These are phyloP conservation scores for Solioccasus polychromus DNA, from an alignment of 768 basidiomycete species.

Conservation along the genomic window DNA sequence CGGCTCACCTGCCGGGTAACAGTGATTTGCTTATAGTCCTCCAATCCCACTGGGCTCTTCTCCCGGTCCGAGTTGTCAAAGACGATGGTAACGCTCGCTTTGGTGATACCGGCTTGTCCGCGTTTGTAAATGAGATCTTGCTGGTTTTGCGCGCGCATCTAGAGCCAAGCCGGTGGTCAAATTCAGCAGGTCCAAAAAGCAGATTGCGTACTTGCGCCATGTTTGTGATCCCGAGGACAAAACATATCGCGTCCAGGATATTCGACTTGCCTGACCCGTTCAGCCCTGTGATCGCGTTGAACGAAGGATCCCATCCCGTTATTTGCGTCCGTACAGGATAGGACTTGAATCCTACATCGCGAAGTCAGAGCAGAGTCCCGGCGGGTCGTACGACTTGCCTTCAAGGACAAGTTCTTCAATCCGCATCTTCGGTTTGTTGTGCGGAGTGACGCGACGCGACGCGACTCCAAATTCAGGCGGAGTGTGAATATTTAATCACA, in stretches of 20 bases:
- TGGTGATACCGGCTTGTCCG: conserved; percentile 94
- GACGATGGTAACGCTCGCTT: conserved; percentile 97
- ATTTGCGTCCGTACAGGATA: conserved; percentile 96
- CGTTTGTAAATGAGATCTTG: conserved; percentile 99
- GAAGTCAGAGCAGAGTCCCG: background rate
- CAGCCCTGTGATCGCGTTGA: conserved; percentile 97
- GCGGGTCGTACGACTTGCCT: conserved; percentile 40
- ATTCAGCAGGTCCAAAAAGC: background rate
- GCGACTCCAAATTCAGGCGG: conserved; percentile 26
- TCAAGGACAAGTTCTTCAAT: conserved; percentile 96
- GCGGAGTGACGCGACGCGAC: conserved; percentile 29
- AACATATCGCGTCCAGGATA: conserved; percentile 98
- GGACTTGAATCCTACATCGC: conserved; percentile 83
- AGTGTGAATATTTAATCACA: conserved; percentile 19
- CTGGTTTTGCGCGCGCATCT: conserved; percentile 95
- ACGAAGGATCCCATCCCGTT: conserved; percentile 94
- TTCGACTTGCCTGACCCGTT: conserved; percentile 98
- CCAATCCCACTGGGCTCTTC: conserved; percentile 80
- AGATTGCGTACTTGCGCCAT: conserved; percentile 70
- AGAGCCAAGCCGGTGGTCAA: background rate
- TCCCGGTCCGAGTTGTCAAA: conserved; percentile 94
- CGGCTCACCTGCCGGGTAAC: conserved; percentile 86
- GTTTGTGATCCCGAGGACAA: conserved; percentile 96
- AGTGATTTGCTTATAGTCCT: conserved; percentile 83
- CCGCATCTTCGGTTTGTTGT: conserved; percentile 53